Evolutionary conservation across 2,329 filamentous ascomycete species (phyloP), one percentile per base, ranked within the genome.

Genomic region (Trichoderma sp.): DNA sequence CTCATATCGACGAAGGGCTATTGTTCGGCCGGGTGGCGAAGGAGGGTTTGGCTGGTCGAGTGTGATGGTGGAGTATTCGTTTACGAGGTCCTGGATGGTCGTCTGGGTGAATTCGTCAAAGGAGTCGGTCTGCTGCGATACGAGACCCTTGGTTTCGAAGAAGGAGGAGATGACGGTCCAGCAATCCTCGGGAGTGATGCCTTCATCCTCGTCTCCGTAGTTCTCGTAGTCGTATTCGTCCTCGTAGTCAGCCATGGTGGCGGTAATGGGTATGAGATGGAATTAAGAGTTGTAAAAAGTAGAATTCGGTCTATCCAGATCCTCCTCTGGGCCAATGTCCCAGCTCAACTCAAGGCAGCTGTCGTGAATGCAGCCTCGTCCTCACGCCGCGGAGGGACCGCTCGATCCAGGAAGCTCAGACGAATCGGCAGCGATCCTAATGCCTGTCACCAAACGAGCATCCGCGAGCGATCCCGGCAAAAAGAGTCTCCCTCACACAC

Each of bases 121-220:
- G 0, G 97, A 99, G 81, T 98, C 95, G 74, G 98, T 91, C 85
- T 99, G 96, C 83, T 99, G 95, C 17, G 96, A 97, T 26, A 97
- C 96, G 36, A 99, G 88, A 78, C 96, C 95, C 84, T 98, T 99
- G 74, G 91, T 89, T 77, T 98, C 94, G 84, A 99, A 99, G 86
- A 98, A 98, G 11, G 96, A 93, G 71, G 93, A 94, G 80, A 99
- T 98, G 79, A 98, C 95, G 75, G 92, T 93, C 96, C 97, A 99
- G 86, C 94, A 98, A 84, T 99, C 97, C 85, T 98, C 96, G 73
- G 95, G 93, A 30, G 95, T 97, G 84, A 98, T 97, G 76, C 86
- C 86, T 73, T 87, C 84, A 73, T 91, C 88, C 43, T 89, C 90
- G 73, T 92, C 90, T 72, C 88, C 89, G 77, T 92, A 92, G 74